Conservation (phyloP, 139 green algal genomes). For the Auxenochlorella pyrenoidosa region DNA sequence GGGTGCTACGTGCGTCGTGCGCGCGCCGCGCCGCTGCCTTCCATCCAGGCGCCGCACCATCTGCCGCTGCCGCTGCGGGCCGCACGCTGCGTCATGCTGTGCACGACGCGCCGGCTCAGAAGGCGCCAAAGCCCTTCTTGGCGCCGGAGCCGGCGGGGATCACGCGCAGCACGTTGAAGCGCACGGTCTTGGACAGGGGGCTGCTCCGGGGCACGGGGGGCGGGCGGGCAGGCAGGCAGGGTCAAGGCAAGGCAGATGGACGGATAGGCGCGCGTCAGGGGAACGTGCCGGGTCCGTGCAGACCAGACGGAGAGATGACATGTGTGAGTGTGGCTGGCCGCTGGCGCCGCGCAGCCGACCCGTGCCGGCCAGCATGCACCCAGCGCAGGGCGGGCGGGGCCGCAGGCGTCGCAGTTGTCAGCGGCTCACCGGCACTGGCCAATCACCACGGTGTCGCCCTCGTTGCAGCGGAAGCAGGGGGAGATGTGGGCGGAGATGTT, state of each 20-base stretch:
- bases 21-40: no score
- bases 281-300: no score
- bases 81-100: neutral
- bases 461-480: slow-evolving; percentile 92
- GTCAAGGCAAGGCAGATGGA: neutral
- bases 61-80: neutral
- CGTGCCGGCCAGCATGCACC: no score
- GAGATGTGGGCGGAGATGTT: slow-evolving; percentile 98
- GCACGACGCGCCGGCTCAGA: slow-evolving; percentile 43
- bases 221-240: neutral
- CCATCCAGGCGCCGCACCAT: neutral
- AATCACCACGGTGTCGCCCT: slow-evolving; percentile 96
- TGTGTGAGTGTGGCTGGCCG: no score
- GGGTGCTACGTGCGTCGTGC: no score
- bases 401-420: neutral
- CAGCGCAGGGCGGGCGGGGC: neutral
- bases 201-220: slow-evolving; percentile 51
- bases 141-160: slow-evolving; percentile 75
- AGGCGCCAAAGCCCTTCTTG: slow-evolving; percentile 86
- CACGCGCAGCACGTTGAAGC: slow-evolving; percentile 99
- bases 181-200: slow-evolving; percentile 98
- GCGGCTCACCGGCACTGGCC: slow-evolving; percentile 94
- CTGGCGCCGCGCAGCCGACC: no score
- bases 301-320: no score
- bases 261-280: neutral